Base-by-base conservation (phyloP, 495 filamentous ascomycete genomes). In the Penicillium canescens region DNA sequence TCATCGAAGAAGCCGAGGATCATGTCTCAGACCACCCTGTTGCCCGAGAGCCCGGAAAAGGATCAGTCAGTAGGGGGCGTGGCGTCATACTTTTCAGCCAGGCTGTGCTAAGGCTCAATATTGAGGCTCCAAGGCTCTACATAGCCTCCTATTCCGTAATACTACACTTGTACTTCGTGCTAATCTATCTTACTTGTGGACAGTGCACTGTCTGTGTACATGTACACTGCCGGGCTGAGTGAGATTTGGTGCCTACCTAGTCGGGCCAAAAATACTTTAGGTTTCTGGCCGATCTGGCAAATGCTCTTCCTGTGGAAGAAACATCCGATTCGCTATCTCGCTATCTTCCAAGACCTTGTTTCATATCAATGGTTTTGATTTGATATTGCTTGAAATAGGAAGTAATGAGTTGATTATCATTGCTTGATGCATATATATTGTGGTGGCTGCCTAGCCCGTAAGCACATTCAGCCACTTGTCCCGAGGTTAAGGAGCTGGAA, bases 361-460 rank as follows among this genome's bases (percentile, higher is more conserved):
- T 31, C 34, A 0, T 6, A 28, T n/a, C 21, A 9, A n/a, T 31
- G 26, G 11, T 0, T 6, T 33, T 16, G 14, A 1, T 18, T 45
- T 20, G 24, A 14, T 10, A 16, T 24, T 18, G 12, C 12, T 8
- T 6, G 20, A 20, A 31, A 45, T 6, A 16, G 18, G 26, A 45
- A 31, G 31, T 26, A 9, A 10, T 41, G 26, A 45, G 31, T 28
- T 41, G 28, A 33, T 40, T 50, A 33, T 41, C 23, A 6, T 12
- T 24, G 20, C 36, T 4, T 12, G 46, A 3, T 21, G 35, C 28
- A 9, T 31, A 31, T 31, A 31, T n/a, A 34, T 16, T n/a, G 42
- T 12, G 16, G 38, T 28, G 46, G 46, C 24, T 42, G 47, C 47
- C 36, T 50, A 42, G 36, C 37, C 41, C 24, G 13, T 48, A 48